Evolutionary conservation across 2,329 filamentous ascomycete species (phyloP), one percentile per base, ranked within the genome.

Genomic region (Hysterium pulicare): DNA sequence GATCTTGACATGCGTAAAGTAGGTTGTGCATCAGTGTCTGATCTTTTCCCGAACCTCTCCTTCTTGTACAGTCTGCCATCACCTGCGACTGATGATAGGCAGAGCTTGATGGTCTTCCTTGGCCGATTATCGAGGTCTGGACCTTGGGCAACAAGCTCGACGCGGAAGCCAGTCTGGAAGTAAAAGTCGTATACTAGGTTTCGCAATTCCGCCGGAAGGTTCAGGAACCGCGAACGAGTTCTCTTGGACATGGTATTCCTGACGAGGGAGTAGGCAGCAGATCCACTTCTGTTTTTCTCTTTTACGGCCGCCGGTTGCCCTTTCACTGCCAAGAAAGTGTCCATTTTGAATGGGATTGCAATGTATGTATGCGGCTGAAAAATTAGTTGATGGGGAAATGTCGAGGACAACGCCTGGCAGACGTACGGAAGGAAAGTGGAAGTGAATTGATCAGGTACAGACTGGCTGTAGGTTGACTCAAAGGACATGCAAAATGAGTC

Each of bases 131-230:
- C 30, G 17, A 61, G 44, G 10, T 43, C 30, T 22, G 36, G 30
- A 10, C 48, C 41, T 40, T 46, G 42, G 31, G 50, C 49, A 8
- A 46, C 53, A 24, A 65, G 45, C 41, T 65, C 60, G 41, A 57
- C 59, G 23, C 47, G 50, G 37, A 54, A 53, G 34, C 45, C 44
- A n/a, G 58, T 36, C 26, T 48, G 35, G 41, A 66, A 66, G 51
- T 61, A 65, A 50, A 55, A 59, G 7, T 39, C 44, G 52, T 76
- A 81, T 37, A 81, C 75, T 1, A 60, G 52, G 45, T 66, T 64
- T 41, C 77, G 71, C 11, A 80, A 50, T 53, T 81, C 77, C 13
- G 68, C 67, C 0, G 77, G 76, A 0, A 79, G 52, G 1, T 49
- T 40, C 4, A 67, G 50, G 42, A 68, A 67, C 19, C 57, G 55